These are phyloP conservation scores for Penicillium verrucosum DNA, from an alignment of 2,329 filamentous ascomycete species.

Conservation along the genomic window DNA sequence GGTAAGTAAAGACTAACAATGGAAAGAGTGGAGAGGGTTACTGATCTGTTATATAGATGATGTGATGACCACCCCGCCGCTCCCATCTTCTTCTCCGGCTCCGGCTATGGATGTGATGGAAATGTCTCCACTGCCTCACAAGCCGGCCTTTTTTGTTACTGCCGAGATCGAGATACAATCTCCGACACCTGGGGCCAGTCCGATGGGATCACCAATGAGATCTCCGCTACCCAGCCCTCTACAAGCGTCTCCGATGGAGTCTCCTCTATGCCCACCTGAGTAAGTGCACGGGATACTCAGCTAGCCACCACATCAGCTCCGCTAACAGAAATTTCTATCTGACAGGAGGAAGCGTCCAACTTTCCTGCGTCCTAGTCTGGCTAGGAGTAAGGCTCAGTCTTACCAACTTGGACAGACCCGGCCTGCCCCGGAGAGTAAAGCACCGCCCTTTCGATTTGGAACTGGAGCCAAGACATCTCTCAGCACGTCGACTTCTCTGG, in stretches of 20 bases:
- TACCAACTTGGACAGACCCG: slow-evolving; percentile 63
- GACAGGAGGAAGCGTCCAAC: slow-evolving; percentile 64
- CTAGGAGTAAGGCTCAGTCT: slow-evolving; percentile 70
- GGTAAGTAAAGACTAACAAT: slow-evolving; percentile 47
- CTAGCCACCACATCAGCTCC: background rate
- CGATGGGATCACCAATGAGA: slow-evolving; percentile 41
- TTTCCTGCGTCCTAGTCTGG: slow-evolving; percentile 70
- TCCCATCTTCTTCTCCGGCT: slow-evolving; percentile 78
- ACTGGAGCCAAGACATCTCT: slow-evolving; percentile 51
- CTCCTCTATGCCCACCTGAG: slow-evolving; percentile 32
- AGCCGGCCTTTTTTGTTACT: slow-evolving; percentile 62
- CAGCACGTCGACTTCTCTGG: slow-evolving; percentile 64
- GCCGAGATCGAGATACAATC: slow-evolving; percentile 66
- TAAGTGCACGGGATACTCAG: slow-evolving; percentile 26
- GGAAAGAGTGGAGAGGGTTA: background rate
- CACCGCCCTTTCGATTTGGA: slow-evolving; percentile 74
- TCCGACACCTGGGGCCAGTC: slow-evolving; percentile 61
- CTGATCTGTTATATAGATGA: slow-evolving; percentile 52
- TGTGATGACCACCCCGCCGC: slow-evolving; percentile 76
- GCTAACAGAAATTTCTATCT: slow-evolving; percentile 22
- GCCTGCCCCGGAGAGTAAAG: slow-evolving; percentile 60
- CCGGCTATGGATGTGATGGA: slow-evolving; percentile 78
- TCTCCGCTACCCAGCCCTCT: slow-evolving; percentile 40
- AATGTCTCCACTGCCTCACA: slow-evolving; percentile 88
- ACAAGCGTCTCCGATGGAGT: slow-evolving; percentile 39